Conservation (phyloP, 495 filamentous ascomycete species). For the Chaetomium cochliodes region DNA sequence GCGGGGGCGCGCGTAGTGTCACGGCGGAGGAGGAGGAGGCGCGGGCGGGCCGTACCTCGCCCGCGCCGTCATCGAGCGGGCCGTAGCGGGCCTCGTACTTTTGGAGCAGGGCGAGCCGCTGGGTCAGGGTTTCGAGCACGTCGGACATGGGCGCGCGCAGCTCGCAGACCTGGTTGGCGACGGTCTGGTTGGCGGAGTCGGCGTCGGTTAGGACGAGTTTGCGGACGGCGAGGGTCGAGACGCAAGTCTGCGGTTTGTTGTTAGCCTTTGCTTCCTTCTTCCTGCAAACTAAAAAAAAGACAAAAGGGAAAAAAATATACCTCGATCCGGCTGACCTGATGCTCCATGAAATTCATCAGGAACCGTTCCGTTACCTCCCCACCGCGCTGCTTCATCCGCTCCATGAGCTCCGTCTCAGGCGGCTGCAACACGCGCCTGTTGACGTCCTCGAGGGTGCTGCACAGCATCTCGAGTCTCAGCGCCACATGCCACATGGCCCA, state of each 20-base stretch:
- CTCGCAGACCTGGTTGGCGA: constrained; percentile 41
- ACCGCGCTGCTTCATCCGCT: constrained; percentile 76
- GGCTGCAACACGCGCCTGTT: constrained; percentile 56
- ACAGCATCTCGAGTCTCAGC: constrained; percentile 87
- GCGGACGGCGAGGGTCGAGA: constrained; percentile 64
- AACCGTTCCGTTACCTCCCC: constrained; percentile 86
- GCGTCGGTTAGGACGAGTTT: constrained; percentile 54
- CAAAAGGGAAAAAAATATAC: constrained; percentile 50
- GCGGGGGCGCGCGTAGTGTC: not conserved
- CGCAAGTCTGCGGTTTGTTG: constrained; percentile 13
- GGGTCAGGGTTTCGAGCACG: constrained; percentile 43
- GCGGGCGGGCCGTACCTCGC: too few species aligned
- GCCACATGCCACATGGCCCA: constrained; percentile 91
- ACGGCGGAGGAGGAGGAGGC: not conserved
- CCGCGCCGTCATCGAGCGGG: constrained; percentile 24
- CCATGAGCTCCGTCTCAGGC: constrained; percentile 76
- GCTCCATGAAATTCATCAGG: constrained; percentile 82
- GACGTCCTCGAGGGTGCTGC: constrained; percentile 74
- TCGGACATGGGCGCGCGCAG: constrained; percentile 52
- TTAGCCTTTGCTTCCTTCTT: not conserved
- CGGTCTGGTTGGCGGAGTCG: constrained; percentile 24
- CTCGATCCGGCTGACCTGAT: constrained; percentile 93
- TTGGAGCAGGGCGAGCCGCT: constrained; percentile 48
- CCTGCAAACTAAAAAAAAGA: not conserved
- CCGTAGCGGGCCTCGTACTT: constrained; percentile 51